Evolutionary conservation across 345 rosid genomes (phyloP).

Genomic region (Crucihimalaya himalaica): DNA sequence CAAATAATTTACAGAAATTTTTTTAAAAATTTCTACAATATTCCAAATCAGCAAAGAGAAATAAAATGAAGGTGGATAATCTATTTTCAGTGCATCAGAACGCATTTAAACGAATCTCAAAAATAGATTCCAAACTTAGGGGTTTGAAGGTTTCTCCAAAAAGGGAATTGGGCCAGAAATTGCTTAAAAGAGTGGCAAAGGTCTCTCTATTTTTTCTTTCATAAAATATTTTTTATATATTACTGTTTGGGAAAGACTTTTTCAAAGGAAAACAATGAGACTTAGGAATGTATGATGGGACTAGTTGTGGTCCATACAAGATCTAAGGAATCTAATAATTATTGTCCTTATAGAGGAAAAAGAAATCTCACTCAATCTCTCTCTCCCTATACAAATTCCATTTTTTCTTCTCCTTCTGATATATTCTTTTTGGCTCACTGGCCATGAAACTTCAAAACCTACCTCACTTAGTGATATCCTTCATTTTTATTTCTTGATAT

Average conservation of each 20-base stretch:
- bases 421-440: background rate
- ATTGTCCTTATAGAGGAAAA: slow-evolving; percentile 36
- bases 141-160: slow-evolving; percentile 27
- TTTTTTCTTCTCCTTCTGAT: slow-evolving; percentile 14
- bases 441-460: background rate
- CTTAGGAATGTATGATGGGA: slow-evolving; percentile 41
- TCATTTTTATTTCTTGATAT: background rate
- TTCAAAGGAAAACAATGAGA: slow-evolving; percentile 28
- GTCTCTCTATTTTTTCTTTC: slow-evolving; percentile 5
- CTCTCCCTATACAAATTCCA: slow-evolving; percentile 27
- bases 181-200: slow-evolving; percentile 45
- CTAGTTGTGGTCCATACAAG: slow-evolving; percentile 42
- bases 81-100: slow-evolving; percentile 11
- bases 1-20: background rate
- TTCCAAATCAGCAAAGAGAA: background rate
- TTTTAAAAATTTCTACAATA: background rate
- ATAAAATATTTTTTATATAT: background rate
- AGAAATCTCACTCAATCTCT: slow-evolving; percentile 37
- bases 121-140: slow-evolving; percentile 27
- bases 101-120: slow-evolving; percentile 17
- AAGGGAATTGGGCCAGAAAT: slow-evolving; percentile 35
- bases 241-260: slow-evolving; percentile 14
- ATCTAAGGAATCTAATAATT: slow-evolving; percentile 46
- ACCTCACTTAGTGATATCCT: slow-evolving; percentile 2
- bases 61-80: background rate